Percentiles rank a stretch among this genome's conserved stretches.
These are phyloP conservation scores for Sophora flavescens DNA, from an alignment of 306 rosid genomes.

Conservation along the genomic window DNA sequence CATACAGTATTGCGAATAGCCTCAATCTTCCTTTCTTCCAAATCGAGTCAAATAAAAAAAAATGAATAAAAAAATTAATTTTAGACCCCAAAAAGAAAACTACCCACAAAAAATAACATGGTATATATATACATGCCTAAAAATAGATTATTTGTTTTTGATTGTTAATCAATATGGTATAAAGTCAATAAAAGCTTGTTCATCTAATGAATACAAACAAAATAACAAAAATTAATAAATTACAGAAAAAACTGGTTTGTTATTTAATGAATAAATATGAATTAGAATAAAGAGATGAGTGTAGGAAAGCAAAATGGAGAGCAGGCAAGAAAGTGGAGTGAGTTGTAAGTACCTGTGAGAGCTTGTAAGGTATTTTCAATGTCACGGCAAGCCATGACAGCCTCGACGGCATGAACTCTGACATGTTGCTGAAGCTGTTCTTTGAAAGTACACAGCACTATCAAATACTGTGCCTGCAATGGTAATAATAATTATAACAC, in stretches of 20 bases:
- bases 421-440: constrained; percentile 99
- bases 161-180: neutral
- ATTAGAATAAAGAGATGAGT: neutral
- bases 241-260: neutral
- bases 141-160: neutral
- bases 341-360: constrained; percentile 95
- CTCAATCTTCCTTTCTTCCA: constrained; percentile 38
- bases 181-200: neutral
- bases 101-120: neutral
- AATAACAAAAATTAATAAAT: neutral
- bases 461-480: constrained; percentile 82
- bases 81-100: neutral
- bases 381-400: constrained; percentile 99
- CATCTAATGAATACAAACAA: neutral
- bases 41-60: constrained; percentile 41
- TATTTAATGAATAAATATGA: neutral
- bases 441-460: constrained; percentile 83
- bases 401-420: constrained; percentile 97
- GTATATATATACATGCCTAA: neutral
- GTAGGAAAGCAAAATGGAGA: neutral
- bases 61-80: neutral
- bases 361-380: constrained; percentile 94
- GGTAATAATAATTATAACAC: neutral
- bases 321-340: neutral
- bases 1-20: neutral